These are phyloP conservation scores for Plasmodium malariae DNA, from an alignment of 169 alveolate species.

Conservation along the genomic window DNA sequence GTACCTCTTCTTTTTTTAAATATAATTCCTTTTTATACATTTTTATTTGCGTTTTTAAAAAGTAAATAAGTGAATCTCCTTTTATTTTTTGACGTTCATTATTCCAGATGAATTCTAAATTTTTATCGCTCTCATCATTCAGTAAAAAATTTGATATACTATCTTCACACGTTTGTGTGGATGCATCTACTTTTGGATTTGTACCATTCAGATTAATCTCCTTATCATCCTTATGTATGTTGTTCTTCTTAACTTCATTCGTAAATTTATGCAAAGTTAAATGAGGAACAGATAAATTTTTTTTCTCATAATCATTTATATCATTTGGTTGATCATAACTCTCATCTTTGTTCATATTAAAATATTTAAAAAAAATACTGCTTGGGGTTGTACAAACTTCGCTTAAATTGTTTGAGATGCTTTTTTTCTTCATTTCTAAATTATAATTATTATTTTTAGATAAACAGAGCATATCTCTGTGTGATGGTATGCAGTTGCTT, in stretches of 20 bases:
- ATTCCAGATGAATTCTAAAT: conserved; percentile 36
- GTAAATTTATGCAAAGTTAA: neutral
- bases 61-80: conserved; percentile 21
- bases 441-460: neutral
- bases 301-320: neutral
- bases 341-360: neutral
- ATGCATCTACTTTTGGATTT: neutral
- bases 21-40: conserved; percentile 40
- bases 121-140: neutral
- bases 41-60: conserved; percentile 31
- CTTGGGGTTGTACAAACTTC: neutral
- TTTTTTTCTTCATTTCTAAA: conserved; percentile 36
- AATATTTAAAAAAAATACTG: conserved; percentile 37
- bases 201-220: neutral
- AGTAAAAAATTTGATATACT: conserved; percentile 3
- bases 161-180: conserved; percentile 17
- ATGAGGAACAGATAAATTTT: conserved; percentile 4
- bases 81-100: conserved; percentile 8
- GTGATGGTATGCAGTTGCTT: no score
- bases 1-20: conserved; percentile 14
- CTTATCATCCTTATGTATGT: neutral
- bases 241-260: neutral
- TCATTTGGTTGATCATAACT: neutral
- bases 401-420: conserved; percentile 31
- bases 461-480: no score